A percentile compares a stretch with the other conserved stretches of the same genome.
Conservation (phyloP, 2,329 filamentous ascomycete genomes). For the Sporothrix pallida region DNA sequence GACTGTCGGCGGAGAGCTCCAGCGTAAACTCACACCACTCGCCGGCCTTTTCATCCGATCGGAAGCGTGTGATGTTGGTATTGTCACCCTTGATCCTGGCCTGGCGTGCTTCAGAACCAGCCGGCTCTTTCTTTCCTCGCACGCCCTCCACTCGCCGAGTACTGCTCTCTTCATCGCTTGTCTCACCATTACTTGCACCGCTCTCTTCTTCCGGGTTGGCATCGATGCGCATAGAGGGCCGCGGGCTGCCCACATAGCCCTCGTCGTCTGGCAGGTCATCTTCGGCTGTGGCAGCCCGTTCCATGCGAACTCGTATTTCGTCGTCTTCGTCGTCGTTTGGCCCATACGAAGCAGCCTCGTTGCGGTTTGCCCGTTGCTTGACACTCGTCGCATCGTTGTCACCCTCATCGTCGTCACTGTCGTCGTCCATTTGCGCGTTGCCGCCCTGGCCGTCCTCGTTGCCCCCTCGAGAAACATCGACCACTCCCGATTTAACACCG, state of each 20-base stretch:
- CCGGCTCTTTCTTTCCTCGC: constrained; percentile 36
- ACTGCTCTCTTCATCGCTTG: neutral
- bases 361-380: constrained; percentile 76
- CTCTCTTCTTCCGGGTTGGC: neutral
- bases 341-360: constrained; percentile 85
- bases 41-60: constrained; percentile 76
- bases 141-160: constrained; percentile 46
- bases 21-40: constrained; percentile 81
- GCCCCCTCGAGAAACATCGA: constrained; percentile 55
- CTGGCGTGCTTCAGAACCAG: constrained; percentile 58
- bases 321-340: constrained; percentile 92
- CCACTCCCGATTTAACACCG: constrained; percentile 58
- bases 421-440: constrained; percentile 55
- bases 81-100: constrained; percentile 68
- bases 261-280: constrained; percentile 64
- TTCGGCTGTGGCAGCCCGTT: constrained; percentile 58
- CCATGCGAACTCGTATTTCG: constrained; percentile 69
- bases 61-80: constrained; percentile 74
- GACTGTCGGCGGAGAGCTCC: constrained; percentile 77
- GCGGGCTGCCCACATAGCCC: constrained; percentile 57
- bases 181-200: neutral
- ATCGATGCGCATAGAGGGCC: constrained; percentile 41
- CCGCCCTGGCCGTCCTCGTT: constrained; percentile 46
- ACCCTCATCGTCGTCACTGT: constrained; percentile 72
- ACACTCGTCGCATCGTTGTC: constrained; percentile 78